These are phyloP conservation scores for Ophiosphaerella herpotricha DNA, from an alignment of 2,329 filamentous ascomycete species.

Conservation along the genomic window DNA sequence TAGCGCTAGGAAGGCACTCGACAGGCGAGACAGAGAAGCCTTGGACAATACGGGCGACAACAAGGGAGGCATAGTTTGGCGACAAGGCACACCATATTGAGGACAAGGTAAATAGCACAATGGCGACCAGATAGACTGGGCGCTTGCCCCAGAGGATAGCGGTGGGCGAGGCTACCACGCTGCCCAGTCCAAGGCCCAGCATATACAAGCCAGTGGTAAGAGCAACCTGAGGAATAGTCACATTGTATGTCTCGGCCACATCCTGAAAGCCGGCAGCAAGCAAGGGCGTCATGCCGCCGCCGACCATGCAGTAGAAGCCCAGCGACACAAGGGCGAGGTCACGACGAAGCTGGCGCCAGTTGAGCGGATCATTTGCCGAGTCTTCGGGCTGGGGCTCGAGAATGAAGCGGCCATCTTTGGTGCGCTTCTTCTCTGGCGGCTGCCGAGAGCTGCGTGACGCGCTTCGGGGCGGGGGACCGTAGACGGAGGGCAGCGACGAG, in stretches of 20 bases:
- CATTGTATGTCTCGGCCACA: conserved; percentile 68
- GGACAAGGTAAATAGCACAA: conserved; percentile 75
- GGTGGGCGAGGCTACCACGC: conserved; percentile 82
- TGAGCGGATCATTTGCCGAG: conserved; percentile 85
- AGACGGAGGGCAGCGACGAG: conserved; percentile 54
- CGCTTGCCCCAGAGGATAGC: conserved; percentile 91
- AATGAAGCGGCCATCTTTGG: conserved; percentile 80
- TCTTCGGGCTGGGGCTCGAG: conserved; percentile 92
- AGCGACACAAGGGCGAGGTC: conserved; percentile 80
- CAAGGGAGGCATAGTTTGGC: conserved; percentile 76
- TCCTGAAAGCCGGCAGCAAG: conserved; percentile 88
- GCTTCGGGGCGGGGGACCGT: conserved; percentile 23
- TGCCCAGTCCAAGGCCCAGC: conserved; percentile 87
- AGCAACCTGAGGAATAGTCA: conserved; percentile 74
- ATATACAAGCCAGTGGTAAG: conserved; percentile 92
- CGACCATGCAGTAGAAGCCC: conserved; percentile 90
- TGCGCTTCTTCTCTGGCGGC: conserved; percentile 68
- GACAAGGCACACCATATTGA: conserved; percentile 87
- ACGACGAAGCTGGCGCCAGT: conserved; percentile 83
- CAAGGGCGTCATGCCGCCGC: conserved; percentile 88
- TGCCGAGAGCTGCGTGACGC: conserved; percentile 26
- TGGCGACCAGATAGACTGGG: conserved; percentile 81
- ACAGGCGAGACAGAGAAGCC: conserved; percentile 87
- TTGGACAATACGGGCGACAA: conserved; percentile 83
- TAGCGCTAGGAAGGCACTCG: conserved; percentile 90